Conservation (phyloP, 768 basidiomycete genomes). For the Tephrocybe sp. region DNA sequence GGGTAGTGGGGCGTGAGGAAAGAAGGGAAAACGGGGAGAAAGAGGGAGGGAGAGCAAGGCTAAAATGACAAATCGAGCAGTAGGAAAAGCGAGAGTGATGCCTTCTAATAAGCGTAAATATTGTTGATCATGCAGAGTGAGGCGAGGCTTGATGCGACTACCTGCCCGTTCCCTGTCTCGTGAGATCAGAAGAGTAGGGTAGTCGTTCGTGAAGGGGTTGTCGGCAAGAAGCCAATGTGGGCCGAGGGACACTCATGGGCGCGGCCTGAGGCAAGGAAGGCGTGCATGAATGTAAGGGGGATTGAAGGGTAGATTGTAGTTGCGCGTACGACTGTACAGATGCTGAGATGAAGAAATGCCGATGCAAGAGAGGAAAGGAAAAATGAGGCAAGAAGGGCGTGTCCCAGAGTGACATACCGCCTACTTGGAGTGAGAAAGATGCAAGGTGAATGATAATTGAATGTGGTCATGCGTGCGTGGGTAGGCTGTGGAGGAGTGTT, state of each 20-base stretch:
- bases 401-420: not conserved
- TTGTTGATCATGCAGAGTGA: slow-evolving; percentile 2
- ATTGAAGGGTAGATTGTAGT: slow-evolving; percentile 6
- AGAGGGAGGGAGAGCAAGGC: not conserved
- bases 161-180: not conserved
- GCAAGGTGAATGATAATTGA: not conserved
- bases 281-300: not conserved
- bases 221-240: not conserved
- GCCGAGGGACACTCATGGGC: not conserved
- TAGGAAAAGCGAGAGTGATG: slow-evolving; percentile 1
- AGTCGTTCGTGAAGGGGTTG: not conserved
- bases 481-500: slow-evolving; percentile 6
- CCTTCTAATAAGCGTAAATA: slow-evolving; percentile 4
- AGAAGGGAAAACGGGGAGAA: not conserved
- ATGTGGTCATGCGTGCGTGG: not conserved
- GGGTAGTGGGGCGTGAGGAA: not conserved
- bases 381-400: slow-evolving; percentile 1
- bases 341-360: slow-evolving; percentile 15
- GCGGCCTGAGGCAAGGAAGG: not conserved
- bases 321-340: slow-evolving; percentile 13
- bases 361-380: slow-evolving; percentile 7
- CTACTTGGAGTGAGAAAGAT: slow-evolving; percentile 7
- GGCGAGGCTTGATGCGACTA: not conserved
- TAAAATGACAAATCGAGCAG: slow-evolving; percentile 21
- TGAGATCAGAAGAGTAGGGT: not conserved